A percentile compares a stretch with the other conserved stretches of the same genome.
Conservation (phyloP, 2,329 filamentous ascomycete genomes). For the Hyphodiscus sp. region DNA sequence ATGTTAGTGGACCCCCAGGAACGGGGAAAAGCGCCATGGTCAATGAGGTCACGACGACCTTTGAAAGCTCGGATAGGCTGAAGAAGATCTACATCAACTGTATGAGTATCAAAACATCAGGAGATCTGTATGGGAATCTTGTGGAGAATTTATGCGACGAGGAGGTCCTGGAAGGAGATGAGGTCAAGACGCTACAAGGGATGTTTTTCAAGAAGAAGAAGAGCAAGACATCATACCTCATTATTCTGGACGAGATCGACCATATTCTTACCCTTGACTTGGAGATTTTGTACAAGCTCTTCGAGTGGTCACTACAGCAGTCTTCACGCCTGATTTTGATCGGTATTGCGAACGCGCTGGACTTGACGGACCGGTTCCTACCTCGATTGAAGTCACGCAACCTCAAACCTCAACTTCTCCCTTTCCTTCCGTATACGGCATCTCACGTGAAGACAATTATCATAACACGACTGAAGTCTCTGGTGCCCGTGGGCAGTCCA, state of each 20-base stretch:
- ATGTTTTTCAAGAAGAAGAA: conserved; percentile 63
- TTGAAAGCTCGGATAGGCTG: conserved; percentile 45
- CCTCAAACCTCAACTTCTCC: conserved; percentile 80
- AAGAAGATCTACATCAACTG: conserved; percentile 84
- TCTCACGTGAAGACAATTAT: conserved; percentile 83
- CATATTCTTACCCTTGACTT: conserved; percentile 84
- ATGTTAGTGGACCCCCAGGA: conserved; percentile 91
- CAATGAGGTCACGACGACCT: conserved; percentile 63
- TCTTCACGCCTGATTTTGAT: conserved; percentile 76
- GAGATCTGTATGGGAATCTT: conserved; percentile 76
- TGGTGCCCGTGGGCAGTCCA: conserved; percentile 53
- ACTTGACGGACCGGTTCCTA: conserved; percentile 90
- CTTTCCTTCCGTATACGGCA: conserved; percentile 89
- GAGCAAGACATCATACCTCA: conserved; percentile 58
- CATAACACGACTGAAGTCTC: conserved; percentile 69
- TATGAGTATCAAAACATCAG: conserved; percentile 88
- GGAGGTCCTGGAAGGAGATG: conserved; percentile 58
- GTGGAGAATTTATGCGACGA: conserved; percentile 61
- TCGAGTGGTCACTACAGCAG: conserved; percentile 87
- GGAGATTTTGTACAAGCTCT: conserved; percentile 86
- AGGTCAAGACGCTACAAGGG: conserved; percentile 59
- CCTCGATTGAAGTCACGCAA: conserved; percentile 90
- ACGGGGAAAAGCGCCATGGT: conserved; percentile 97
- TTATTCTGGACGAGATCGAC: conserved; percentile 92
- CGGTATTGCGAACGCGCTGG: conserved; percentile 92